Percentiles rank a stretch among this genome's conserved stretches.
Conservation (phyloP, 1,284 basidiomycete genomes). For the Phellopilus nigrolimitatus region DNA sequence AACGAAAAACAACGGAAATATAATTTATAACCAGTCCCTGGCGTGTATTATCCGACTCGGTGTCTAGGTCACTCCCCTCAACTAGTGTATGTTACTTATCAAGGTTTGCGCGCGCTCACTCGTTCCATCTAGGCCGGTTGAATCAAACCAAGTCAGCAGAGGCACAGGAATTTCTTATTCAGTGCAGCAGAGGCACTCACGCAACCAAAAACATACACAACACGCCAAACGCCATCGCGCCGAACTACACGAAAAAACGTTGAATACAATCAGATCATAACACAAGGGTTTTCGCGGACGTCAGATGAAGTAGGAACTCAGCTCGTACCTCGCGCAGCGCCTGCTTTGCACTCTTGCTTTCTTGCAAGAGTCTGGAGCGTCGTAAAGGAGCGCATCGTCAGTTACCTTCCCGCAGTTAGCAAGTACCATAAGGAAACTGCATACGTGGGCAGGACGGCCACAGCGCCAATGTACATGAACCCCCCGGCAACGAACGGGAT, state of each 20-base stretch:
- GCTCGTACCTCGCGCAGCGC: conserved; percentile 76
- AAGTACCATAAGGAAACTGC: conserved; percentile 27
- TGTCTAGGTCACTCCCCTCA: too few species aligned
- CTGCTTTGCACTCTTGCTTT: conserved; percentile 81
- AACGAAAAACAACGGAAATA: too few species aligned
- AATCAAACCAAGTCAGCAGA: conserved; percentile 20
- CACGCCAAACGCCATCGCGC: conserved; percentile 84
- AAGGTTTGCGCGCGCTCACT: conserved; percentile 37
- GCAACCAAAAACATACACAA: conserved; percentile 84
- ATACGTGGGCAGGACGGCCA: conserved; percentile 84
- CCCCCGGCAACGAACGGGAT: conserved; percentile 90
- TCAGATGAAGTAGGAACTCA: conserved; percentile 5
- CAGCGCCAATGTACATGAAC: conserved; percentile 89
- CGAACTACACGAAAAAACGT: conserved; percentile 52
- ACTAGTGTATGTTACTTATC: conserved; percentile 2
- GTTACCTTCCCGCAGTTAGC: conserved; percentile 14
- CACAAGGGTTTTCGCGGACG: conserved; percentile 12
- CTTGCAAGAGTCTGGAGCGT: conserved; percentile 68
- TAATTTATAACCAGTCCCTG: too few species aligned
- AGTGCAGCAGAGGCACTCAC: conserved; percentile 46
- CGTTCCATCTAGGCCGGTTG: conserved; percentile 68
- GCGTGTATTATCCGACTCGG: too few species aligned
- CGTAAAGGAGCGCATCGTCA: conserved; percentile 7
- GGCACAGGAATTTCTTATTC: conserved; percentile 7
- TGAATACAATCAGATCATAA: conserved; percentile 14